phyloP scores from a whole-genome alignment of 2,329 filamentous ascomycete genomes.

The Epichloe glyceriae region DNA sequence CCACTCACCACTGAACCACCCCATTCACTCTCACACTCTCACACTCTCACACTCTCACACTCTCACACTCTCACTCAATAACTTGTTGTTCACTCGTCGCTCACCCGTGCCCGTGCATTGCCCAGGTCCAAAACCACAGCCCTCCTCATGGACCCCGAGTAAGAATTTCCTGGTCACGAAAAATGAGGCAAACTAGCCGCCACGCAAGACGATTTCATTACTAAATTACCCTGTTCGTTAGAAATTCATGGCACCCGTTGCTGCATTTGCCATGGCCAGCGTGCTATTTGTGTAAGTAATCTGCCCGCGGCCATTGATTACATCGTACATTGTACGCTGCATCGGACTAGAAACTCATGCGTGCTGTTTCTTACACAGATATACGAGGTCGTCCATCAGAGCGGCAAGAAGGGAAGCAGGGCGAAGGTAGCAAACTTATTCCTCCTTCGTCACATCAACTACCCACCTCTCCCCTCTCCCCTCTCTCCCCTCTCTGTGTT shows the following conservation, averaged over 20 bases:
- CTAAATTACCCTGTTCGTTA: constrained; percentile 8
- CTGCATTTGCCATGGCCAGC: constrained; percentile 41
- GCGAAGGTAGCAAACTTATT: constrained; percentile 3
- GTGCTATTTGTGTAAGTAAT: constrained; percentile 32
- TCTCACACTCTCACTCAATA: neutral
- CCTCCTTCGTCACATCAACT: neutral
- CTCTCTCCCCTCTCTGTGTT: too few relatives aligned
- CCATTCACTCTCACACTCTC: neutral
- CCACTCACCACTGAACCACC: neutral
- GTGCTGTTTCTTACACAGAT: constrained; percentile 13
- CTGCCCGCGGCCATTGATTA: neutral
- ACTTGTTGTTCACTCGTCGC: neutral
- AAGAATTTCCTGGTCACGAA: neutral
- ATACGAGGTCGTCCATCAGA: constrained; percentile 29
- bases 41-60: too few relatives aligned
- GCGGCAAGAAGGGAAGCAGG: constrained; percentile 22
- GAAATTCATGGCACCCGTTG: constrained; percentile 35
- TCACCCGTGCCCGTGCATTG: neutral
- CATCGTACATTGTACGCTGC: neutral
- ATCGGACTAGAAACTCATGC: neutral
- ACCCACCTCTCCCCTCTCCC: too few relatives aligned
- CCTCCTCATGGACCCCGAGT: constrained; percentile 17
- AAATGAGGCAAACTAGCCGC: neutral
- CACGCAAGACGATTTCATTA: neutral
- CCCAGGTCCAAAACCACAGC: neutral